Evolutionary conservation across 2,329 filamentous ascomycete genomes (phyloP).

Genomic region (Penicillium frequentans): DNA sequence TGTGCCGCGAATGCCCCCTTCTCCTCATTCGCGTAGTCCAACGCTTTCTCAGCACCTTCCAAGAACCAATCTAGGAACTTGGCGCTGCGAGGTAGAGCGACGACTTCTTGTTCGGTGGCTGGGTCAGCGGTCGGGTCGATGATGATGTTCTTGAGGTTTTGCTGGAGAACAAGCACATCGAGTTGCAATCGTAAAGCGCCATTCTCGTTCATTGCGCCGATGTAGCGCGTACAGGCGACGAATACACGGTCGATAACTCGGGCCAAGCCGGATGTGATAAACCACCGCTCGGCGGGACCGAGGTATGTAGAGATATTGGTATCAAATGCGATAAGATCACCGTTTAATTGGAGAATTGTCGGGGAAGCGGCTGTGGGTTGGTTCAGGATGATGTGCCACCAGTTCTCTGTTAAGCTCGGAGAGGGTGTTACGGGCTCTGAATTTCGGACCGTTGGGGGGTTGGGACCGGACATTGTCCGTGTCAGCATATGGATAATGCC

Average conservation of each 20-base stretch:
- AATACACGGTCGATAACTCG: constrained; percentile 77
- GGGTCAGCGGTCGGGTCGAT: constrained; percentile 28
- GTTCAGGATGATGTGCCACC: constrained; percentile 44
- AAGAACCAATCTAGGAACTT: constrained; percentile 52
- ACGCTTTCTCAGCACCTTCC: constrained; percentile 45
- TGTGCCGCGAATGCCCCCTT: constrained; percentile 42
- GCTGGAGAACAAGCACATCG: constrained; percentile 91
- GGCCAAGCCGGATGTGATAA: constrained; percentile 75
- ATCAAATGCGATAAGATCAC: constrained; percentile 82
- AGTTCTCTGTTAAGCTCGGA: constrained; percentile 72
- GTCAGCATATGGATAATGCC: constrained; percentile 79
- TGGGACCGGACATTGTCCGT: constrained; percentile 60
- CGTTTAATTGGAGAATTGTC: constrained; percentile 78
- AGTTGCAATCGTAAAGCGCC: constrained; percentile 87
- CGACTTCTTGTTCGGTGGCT: constrained; percentile 29
- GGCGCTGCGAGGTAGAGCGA: constrained; percentile 44
- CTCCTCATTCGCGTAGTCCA: constrained; percentile 47
- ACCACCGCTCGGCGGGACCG: constrained; percentile 67
- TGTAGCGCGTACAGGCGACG: constrained; percentile 67
- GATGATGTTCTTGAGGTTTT: constrained; percentile 91
- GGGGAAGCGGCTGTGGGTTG: constrained; percentile 53
- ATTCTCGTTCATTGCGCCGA: constrained; percentile 78
- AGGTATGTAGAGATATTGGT: constrained; percentile 75
- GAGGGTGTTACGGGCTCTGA: constrained; percentile 49
- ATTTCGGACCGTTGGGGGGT: constrained; percentile 40